Percentiles rank a stretch among this genome's conserved stretches.
Evolutionary conservation across 2,329 filamentous ascomycete species (phyloP).

Genomic region (Hypoxylon sp.): DNA sequence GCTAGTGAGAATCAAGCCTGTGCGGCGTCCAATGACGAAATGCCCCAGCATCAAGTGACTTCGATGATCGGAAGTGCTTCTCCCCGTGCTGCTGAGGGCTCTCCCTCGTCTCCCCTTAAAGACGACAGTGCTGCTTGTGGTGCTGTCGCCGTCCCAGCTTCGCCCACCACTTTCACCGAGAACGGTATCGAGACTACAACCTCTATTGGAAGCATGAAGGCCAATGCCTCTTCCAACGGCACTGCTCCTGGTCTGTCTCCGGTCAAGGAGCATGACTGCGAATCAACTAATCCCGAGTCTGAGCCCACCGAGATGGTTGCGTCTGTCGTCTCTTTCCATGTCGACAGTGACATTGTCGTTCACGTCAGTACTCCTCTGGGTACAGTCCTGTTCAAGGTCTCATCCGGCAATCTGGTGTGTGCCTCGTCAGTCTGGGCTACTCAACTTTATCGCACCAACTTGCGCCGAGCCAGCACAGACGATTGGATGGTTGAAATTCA

Average conservation of each 20-base stretch:
- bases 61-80: not conserved
- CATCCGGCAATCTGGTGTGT: constrained; percentile 33
- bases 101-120: not conserved
- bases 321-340: constrained; percentile 23
- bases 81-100: not conserved
- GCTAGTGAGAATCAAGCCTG: not conserved
- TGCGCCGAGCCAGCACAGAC: not conserved
- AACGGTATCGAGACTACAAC: not conserved
- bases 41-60: not conserved
- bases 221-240: not conserved
- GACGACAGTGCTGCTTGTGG: not conserved
- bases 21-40: not conserved
- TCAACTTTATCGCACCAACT: constrained; percentile 31
- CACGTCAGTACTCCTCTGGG: constrained; percentile 1
- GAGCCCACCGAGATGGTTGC: not conserved
- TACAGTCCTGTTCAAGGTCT: constrained; percentile 36
- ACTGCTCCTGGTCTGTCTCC: not conserved
- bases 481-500: constrained; percentile 34
- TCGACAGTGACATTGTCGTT: constrained; percentile 28
- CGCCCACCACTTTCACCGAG: too few species aligned
- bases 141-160: too few species aligned
- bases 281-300: not conserved
- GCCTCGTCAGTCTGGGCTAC: constrained; percentile 45
- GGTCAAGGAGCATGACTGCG: not conserved
- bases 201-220: not conserved